These are phyloP conservation scores for Lenzites betulinus DNA, from an alignment of 768 basidiomycete genomes.

Conservation along the genomic window DNA sequence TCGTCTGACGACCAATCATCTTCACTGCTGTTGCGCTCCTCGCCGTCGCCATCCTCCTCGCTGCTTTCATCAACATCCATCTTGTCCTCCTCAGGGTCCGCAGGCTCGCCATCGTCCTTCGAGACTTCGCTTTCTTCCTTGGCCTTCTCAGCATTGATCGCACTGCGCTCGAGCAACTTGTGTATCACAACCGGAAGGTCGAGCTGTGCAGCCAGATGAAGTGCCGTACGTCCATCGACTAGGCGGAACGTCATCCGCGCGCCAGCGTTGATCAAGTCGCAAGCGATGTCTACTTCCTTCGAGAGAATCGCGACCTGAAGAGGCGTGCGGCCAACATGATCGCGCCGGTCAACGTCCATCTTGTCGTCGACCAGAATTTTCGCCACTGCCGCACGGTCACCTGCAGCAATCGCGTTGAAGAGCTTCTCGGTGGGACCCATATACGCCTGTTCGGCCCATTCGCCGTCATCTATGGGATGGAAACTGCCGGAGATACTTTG, in stretches of 20 bases:
- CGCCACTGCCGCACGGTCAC: conserved; percentile 44
- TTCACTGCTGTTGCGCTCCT: conserved; percentile 23
- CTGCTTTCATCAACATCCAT: conserved; percentile 10
- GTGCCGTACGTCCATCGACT: conserved; percentile 54
- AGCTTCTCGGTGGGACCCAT: conserved; percentile 55
- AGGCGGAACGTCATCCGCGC: conserved; percentile 57
- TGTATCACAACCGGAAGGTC: conserved; percentile 43
- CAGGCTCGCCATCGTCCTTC: conserved; percentile 7
- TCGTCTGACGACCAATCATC: conserved; percentile 35
- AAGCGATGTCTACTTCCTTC: conserved; percentile 47
- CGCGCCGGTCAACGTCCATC: conserved; percentile 53
- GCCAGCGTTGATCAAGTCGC: conserved; percentile 54
- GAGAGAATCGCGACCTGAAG: conserved; percentile 60
- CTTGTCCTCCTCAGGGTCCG: conserved; percentile 22
- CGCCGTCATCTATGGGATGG: conserved; percentile 65
- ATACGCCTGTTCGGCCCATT: conserved; percentile 66
- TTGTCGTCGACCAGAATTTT: conserved; percentile 41
- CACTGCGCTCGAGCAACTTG: conserved; percentile 55
- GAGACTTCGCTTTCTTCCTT: conserved; percentile 25
- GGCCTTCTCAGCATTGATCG: conserved; percentile 30
- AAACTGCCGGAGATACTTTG: conserved; percentile 65
- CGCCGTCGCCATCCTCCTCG: conserved; percentile 16
- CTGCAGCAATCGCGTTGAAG: conserved; percentile 54
- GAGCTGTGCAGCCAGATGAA: conserved; percentile 59
- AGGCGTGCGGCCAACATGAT: conserved; percentile 62